Conservation (phyloP, 2,329 filamentous ascomycete genomes). For the Fusarium succisae region DNA sequence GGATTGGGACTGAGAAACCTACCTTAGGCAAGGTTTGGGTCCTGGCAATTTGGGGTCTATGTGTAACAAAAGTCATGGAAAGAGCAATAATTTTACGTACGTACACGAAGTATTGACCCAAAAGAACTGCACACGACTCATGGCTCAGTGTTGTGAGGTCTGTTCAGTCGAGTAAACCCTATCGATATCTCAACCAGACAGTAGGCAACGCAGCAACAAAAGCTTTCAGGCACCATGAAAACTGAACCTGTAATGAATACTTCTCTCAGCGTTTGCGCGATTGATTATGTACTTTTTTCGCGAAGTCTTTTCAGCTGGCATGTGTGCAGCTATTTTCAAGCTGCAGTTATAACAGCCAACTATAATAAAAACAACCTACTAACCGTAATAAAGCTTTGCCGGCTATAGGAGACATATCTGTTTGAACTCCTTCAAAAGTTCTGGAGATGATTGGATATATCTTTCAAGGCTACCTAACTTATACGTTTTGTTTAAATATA, state of each 20-base stretch:
- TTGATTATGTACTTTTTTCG: not conserved
- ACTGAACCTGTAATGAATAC: not conserved
- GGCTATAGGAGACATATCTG: not conserved
- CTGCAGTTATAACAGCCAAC: not conserved
- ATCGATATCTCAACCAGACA: not conserved
- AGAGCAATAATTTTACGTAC: constrained; percentile 40
- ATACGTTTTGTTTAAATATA: not conserved
- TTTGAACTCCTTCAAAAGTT: not conserved
- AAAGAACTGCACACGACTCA: constrained; percentile 10
- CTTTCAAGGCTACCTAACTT: not conserved
- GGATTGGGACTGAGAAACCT: constrained; percentile 33
- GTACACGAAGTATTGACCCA: constrained; percentile 12
- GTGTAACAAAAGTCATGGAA: constrained; percentile 44
- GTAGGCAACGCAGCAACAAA: not conserved
- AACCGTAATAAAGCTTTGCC: not conserved
- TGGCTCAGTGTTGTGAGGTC: not conserved
- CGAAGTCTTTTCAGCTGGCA: not conserved
- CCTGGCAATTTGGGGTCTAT: constrained; percentile 17
- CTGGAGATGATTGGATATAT: not conserved
- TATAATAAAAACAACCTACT: not conserved
- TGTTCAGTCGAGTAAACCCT: not conserved
- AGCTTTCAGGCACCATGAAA: not conserved
- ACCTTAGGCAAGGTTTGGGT: constrained; percentile 16
- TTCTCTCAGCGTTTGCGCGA: not conserved
- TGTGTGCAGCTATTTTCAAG: not conserved